phyloP scores from a whole-genome alignment of 768 basidiomycete genomes.

The Tubosaeta brunneosetosa region DNA sequence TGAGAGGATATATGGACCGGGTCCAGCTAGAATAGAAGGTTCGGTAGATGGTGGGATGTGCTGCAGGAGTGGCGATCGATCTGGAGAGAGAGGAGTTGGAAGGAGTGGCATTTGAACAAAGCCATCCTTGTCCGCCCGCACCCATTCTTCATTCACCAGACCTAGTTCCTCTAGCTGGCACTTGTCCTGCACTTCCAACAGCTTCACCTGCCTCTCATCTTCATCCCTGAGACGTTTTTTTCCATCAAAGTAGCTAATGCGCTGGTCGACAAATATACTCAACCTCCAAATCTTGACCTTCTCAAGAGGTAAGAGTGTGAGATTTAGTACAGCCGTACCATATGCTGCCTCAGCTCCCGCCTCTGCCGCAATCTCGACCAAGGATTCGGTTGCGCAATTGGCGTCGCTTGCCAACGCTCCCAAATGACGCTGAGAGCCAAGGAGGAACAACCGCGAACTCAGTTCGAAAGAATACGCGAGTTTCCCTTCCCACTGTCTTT shows the following conservation, averaged over 20 bases:
- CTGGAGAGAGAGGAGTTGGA: slow-evolving; percentile 27
- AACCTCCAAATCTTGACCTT: slow-evolving; percentile 84
- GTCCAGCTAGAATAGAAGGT: slow-evolving; percentile 20
- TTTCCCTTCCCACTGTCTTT: slow-evolving; percentile 89
- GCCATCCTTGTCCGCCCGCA: slow-evolving; percentile 12
- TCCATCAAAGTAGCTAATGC: slow-evolving; percentile 8
- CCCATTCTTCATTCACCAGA: background rate
- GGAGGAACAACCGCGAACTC: slow-evolving; percentile 77
- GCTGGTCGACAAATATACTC: slow-evolving; percentile 65
- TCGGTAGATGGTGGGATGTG: slow-evolving; percentile 13
- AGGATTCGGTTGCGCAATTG: background rate
- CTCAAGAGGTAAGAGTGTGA: slow-evolving; percentile 80
- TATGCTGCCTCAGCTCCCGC: slow-evolving; percentile 10
- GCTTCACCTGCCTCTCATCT: slow-evolving; percentile 4
- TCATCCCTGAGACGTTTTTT: background rate
- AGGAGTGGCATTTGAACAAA: slow-evolving; percentile 18
- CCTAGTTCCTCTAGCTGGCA: slow-evolving; percentile 12
- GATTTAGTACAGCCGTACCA: slow-evolving; percentile 68
- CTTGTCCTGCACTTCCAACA: slow-evolving; percentile 20
- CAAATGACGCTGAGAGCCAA: slow-evolving; percentile 43
- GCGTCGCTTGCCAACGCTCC: background rate
- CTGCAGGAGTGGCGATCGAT: slow-evolving; percentile 25
- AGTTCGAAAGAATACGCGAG: slow-evolving; percentile 77
- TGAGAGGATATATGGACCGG: slow-evolving; percentile 24
- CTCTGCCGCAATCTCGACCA: slow-evolving; percentile 1